Base-by-base conservation (phyloP, 148 eudicot genomes). In the Talinum fruticosum region DNA sequence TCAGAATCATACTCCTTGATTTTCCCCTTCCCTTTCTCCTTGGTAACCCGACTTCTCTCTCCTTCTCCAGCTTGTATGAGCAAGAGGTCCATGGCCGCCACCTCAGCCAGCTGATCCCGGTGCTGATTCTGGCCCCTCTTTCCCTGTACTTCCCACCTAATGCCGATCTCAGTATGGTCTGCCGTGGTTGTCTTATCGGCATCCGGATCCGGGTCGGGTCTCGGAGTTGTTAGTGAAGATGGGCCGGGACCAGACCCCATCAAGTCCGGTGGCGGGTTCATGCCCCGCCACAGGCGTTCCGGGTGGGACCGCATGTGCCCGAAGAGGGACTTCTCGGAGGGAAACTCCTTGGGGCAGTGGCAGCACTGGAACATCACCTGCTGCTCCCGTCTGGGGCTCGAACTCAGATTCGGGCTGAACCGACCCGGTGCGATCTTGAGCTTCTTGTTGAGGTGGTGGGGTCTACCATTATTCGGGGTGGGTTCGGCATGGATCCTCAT, bases 291-390 rank as follows among this genome's bases (percentile, higher is more conserved):
- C 0, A 73, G 79, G 24, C 90, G 83, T 4, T 90, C 88, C 4
- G 90, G 91, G 37, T 90, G 94, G 67, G 84, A 84, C 78, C 91
- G 85, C 91, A 90, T 85, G 78, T 90, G 94, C 23, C 94, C 94
- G 37, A 65, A 87, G 69, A 90, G 66, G 13, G 94, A 85, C 79
- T 90, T 90, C 61, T 71, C 12, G 3, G 90, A 82, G 4, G 74
- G 82, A 14, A 90, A 90, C 16, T 23, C 70, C 78, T 85, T 88
- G 3, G 24, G 7, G 29, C 83, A 81, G 14, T 10, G 5, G n/a
- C 19, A 72, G 51, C 44, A 72, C 67, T 18, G 59, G 68, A 54
- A 45, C 16, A 7, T 5, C 57, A 3, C 6, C 6, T 49, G 54
- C 23, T 18, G 57, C 26, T 49, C 24, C 5, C 29, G 23, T 3